Evolutionary conservation across 768 basidiomycete genomes (phyloP).

Genomic region (Tylopilus cervinicoccineus): DNA sequence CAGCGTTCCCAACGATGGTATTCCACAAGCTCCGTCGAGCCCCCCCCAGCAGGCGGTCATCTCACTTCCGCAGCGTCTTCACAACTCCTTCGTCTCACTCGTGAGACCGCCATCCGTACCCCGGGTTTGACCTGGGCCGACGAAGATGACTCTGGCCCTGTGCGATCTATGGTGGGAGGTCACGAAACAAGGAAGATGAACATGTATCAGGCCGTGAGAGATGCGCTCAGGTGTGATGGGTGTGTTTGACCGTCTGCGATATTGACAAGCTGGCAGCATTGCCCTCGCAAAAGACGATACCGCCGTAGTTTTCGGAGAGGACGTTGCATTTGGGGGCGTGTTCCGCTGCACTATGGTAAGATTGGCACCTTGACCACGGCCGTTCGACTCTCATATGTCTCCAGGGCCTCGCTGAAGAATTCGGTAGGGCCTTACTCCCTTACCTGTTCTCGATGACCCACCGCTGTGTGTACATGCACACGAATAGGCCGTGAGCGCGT

Average conservation of each 20-base stretch:
- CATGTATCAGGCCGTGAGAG: slow-evolving; percentile 86
- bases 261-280: slow-evolving; percentile 46
- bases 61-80: slow-evolving; percentile 70
- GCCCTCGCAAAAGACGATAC: slow-evolving; percentile 81
- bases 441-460: not conserved
- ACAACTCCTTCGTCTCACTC: slow-evolving; percentile 55
- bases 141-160: slow-evolving; percentile 42
- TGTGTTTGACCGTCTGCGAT: not conserved
- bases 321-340: slow-evolving; percentile 92
- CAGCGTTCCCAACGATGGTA: slow-evolving; percentile 38
- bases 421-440: slow-evolving; percentile 49
- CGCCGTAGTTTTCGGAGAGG: slow-evolving; percentile 87
- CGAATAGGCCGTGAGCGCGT: slow-evolving; percentile 78
- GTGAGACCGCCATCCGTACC: slow-evolving; percentile 68
- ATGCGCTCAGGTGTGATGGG: slow-evolving; percentile 70
- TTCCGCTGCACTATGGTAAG: slow-evolving; percentile 90
- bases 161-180: slow-evolving; percentile 55
- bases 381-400: not conserved
- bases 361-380: slow-evolving; percentile 11
- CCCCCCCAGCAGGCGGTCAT: slow-evolving; percentile 80
- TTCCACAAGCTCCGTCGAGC: slow-evolving; percentile 48
- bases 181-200: slow-evolving; percentile 95
- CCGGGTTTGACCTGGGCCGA: slow-evolving; percentile 72
- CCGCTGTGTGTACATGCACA: not conserved
- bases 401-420: slow-evolving; percentile 88